These are phyloP conservation scores for Agrocybe praecox DNA, from an alignment of 768 basidiomycete genomes.

Conservation along the genomic window DNA sequence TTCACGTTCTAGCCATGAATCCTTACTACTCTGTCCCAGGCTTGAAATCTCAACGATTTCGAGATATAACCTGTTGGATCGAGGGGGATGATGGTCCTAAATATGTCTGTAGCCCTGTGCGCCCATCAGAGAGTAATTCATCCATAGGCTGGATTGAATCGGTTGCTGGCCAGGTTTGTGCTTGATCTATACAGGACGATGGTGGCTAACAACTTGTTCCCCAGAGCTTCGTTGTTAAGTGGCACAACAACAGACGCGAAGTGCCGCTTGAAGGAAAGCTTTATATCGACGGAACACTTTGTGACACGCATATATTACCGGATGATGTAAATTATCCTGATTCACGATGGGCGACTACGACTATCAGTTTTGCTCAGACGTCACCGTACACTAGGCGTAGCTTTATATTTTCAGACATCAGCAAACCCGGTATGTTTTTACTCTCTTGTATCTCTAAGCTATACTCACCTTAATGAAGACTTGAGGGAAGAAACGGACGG, in stretches of 20 bases:
- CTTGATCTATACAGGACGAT: background rate
- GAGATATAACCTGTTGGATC: slow-evolving; percentile 6
- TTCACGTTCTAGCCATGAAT: background rate
- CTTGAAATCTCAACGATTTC: background rate
- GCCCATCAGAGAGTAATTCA: background rate
- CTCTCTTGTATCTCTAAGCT: background rate
- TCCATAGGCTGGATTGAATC: slow-evolving; percentile 9
- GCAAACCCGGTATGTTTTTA: slow-evolving; percentile 22
- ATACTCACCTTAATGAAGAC: background rate
- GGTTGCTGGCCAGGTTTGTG: slow-evolving; percentile 1
- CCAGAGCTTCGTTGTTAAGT: slow-evolving; percentile 29
- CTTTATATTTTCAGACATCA: slow-evolving; percentile 30
- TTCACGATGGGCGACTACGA: slow-evolving; percentile 19
- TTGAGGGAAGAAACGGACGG: background rate
- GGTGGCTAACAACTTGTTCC: background rate
- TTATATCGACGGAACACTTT: slow-evolving; percentile 25
- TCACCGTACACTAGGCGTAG: slow-evolving; percentile 31
- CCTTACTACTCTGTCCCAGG: slow-evolving; percentile 3
- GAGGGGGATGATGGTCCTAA: background rate
- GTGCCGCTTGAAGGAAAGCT: slow-evolving; percentile 22
- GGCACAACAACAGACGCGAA: slow-evolving; percentile 23
- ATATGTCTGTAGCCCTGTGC: background rate
- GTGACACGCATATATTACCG: slow-evolving; percentile 28
- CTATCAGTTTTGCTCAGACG: slow-evolving; percentile 29
- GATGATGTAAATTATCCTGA: slow-evolving; percentile 23